Evolutionary conservation across 1,284 basidiomycete genomes (phyloP).

Genomic region (Malassezia furfur): DNA sequence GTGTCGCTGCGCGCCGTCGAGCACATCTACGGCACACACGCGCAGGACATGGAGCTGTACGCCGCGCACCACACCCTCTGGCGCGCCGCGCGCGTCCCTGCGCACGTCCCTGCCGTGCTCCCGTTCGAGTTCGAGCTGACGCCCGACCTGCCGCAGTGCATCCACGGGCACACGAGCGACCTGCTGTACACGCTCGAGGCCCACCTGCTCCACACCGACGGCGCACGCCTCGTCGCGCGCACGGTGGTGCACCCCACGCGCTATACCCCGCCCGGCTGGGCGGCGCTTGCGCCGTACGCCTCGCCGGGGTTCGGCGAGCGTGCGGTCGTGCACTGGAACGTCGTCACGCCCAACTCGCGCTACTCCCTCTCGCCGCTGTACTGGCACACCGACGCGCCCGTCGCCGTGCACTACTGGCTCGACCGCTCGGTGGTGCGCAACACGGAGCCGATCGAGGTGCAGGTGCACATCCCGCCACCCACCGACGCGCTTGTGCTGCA

Average conservation of each 20-base stretch:
- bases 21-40: background rate
- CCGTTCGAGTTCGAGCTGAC: conserved; percentile 41
- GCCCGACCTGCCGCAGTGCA: conserved; percentile 41
- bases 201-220: conserved; percentile 20
- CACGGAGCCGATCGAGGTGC: conserved; percentile 37
- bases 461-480: conserved; percentile 38
- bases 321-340: conserved; percentile 12
- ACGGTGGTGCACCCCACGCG: conserved; percentile 36
- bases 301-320: conserved; percentile 16
- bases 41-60: conserved; percentile 26
- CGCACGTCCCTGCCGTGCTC: conserved; percentile 26
- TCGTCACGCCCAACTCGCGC: conserved; percentile 3
- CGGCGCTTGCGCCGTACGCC: conserved; percentile 15
- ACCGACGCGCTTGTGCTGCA: conserved; percentile 23
- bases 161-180: conserved; percentile 32
- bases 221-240: conserved; percentile 18
- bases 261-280: conserved; percentile 26
- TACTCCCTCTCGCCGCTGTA: conserved; percentile 26
- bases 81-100: conserved; percentile 5
- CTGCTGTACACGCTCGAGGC: conserved; percentile 35
- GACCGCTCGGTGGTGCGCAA: conserved; percentile 38
- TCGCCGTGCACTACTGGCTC: conserved; percentile 29
- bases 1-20: background rate
- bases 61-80: conserved; percentile 26
- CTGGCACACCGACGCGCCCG: conserved; percentile 28